phyloP scores from a whole-genome alignment of 75 land plant genomes.

The Pinus taeda region DNA sequence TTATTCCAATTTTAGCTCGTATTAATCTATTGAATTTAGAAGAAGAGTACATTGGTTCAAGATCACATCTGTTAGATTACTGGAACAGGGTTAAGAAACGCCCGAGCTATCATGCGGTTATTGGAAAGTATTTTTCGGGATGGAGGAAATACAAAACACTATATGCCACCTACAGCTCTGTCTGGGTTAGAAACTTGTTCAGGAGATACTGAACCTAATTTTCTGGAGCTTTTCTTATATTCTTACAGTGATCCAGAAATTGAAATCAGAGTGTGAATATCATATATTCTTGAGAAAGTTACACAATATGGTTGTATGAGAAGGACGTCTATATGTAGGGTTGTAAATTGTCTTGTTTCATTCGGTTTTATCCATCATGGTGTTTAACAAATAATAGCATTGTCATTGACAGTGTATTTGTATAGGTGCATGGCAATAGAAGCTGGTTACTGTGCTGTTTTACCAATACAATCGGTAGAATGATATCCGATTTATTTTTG shows the following conservation, averaged over 20 bases:
- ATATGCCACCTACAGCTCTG: slow-evolving; percentile 50
- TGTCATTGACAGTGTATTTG: neutral
- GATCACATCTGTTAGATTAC: slow-evolving; percentile 61
- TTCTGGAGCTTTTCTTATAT: neutral
- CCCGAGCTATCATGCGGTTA: slow-evolving; percentile 69
- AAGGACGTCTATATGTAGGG: neutral
- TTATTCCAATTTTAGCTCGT: slow-evolving; percentile 79
- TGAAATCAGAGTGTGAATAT: neutral
- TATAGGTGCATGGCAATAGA: neutral
- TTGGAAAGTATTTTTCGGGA: slow-evolving; percentile 71
- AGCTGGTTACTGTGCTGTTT: neutral
- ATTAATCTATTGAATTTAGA: slow-evolving; percentile 53
- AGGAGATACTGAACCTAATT: slow-evolving; percentile 42
- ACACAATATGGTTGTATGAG: neutral
- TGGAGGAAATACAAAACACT: slow-evolving; percentile 67
- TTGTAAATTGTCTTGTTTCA: neutral
- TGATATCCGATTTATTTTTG: neutral
- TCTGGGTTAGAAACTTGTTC: slow-evolving; percentile 50
- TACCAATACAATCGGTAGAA: neutral
- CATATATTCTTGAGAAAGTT: too few species aligned
- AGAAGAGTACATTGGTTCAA: slow-evolving; percentile 52
- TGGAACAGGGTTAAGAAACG: slow-evolving; percentile 58
- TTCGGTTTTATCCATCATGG: neutral
- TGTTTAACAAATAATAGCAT: neutral
- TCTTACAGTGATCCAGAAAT: neutral